Base-by-base conservation (phyloP, 441 rosid species). In the Viola pubescens region DNA sequence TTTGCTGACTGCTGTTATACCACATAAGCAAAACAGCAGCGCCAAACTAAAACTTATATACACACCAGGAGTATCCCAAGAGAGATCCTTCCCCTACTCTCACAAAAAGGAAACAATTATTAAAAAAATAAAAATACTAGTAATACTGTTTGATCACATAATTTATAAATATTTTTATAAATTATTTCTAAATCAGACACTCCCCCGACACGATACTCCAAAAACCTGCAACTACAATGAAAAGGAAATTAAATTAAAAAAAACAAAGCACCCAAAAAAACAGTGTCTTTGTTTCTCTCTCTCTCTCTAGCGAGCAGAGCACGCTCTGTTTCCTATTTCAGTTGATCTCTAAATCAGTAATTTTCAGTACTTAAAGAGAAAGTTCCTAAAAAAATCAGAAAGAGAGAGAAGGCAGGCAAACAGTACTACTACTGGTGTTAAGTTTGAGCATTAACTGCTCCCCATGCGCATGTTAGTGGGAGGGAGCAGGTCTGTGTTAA, bases 121-220 rank as follows among this genome's bases (percentile, higher is more conserved):
- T 26, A 19, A 52, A 34, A 26, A 34, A 26, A 26, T 10, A 8
- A 19, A 34, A 52, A 52, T 9, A 19, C 11, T 7, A 26, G 3
- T 26, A 26, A 26, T 26, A 26, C 34, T 26, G 34, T 26, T 26
- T 26, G 34, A 26, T 26, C 6, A 46, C 4, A 46, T 46, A 34
- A 12, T 19, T 11, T 11, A 4, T 52, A 26, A 26, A 11, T 52
- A 52, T 52, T 48, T 19, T 11, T 11, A 4, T 52, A 26, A 26
- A 11, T 52, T 2, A 52, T 52, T 56, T 69, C 71, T 39, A 63
- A 64, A 66, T 64, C 70, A 60, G 71, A 69, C 73, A 75, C 69
- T 48, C 16, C 43, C 81, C 83, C 83, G 86, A 83, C 90, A 83
- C 77, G 73, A 82, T 79, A 75, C 77, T 82, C 86, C 84, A 79